These are phyloP conservation scores for Botrytis fragariae DNA, from an alignment of 2,329 filamentous ascomycete species.

Conservation along the genomic window DNA sequence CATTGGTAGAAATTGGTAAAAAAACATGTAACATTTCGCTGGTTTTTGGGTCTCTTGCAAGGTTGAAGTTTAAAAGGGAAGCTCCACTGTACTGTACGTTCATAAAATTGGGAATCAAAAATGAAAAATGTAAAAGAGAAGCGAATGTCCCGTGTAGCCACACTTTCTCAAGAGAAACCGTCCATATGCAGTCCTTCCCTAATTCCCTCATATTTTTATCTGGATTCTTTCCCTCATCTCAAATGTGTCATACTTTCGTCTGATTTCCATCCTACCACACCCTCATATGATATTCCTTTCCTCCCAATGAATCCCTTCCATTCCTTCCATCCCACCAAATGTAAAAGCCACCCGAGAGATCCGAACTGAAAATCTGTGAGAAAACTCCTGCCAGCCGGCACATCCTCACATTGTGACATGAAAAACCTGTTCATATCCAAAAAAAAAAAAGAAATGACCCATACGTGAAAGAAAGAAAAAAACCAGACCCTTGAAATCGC, in stretches of 20 bases:
- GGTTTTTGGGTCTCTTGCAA: slow-evolving; percentile 19
- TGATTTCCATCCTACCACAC: not conserved
- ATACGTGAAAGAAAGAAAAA: slow-evolving; percentile 15
- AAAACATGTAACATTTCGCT: slow-evolving; percentile 2
- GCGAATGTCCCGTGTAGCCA: slow-evolving; percentile 15
- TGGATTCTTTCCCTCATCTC: slow-evolving; percentile 8
- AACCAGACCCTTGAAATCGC: slow-evolving; percentile 21
- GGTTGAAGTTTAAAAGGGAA: slow-evolving; percentile 13
- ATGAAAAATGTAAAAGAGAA: slow-evolving; percentile 15
- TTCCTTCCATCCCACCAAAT: slow-evolving; percentile 20
- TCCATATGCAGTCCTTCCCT: slow-evolving; percentile 18
- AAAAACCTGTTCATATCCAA: slow-evolving; percentile 20
- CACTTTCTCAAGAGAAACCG: slow-evolving; percentile 11
- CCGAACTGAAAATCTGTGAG: slow-evolving; percentile 10
- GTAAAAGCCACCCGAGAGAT: slow-evolving; percentile 9
- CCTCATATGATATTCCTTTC: slow-evolving; percentile 6
- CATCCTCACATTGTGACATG: slow-evolving; percentile 16
- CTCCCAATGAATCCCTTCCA: slow-evolving; percentile 9
- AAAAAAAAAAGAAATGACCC: not conserved
- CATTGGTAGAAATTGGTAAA: not conserved
- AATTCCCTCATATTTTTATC: not conserved
- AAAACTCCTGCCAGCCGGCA: slow-evolving; percentile 21
- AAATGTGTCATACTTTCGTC: slow-evolving; percentile 5
- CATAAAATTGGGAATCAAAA: slow-evolving; percentile 19
- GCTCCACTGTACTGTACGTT: slow-evolving; percentile 10